Evolutionary conservation across 164 flowering plant species (phyloP).

Genomic region (Liquidambar formosana): DNA sequence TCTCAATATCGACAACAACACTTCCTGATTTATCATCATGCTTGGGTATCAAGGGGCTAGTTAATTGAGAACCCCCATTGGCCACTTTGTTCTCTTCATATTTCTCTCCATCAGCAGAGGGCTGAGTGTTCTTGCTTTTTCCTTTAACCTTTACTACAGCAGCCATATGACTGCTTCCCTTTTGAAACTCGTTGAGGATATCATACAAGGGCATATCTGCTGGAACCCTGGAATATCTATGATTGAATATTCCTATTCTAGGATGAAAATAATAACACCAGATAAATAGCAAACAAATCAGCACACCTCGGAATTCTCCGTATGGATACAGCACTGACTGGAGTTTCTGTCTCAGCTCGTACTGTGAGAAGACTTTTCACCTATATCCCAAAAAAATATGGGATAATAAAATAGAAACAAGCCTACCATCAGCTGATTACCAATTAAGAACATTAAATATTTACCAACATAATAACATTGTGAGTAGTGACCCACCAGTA

Average conservation of each 20-base stretch:
- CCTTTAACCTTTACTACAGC: slow-evolving; percentile 33
- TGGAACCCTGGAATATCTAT: slow-evolving; percentile 32
- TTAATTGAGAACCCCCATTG: slow-evolving; percentile 39
- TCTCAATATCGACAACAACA: slow-evolving; percentile 63
- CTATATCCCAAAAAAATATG: slow-evolving; percentile 12
- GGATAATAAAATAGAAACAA: not conserved
- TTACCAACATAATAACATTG: not conserved
- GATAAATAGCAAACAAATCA: not conserved
- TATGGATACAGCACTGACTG: slow-evolving; percentile 43
- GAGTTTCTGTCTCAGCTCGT: slow-evolving; percentile 41
- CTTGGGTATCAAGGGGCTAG: slow-evolving; percentile 56
- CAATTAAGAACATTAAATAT: not conserved
- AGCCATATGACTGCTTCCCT: slow-evolving; percentile 71
- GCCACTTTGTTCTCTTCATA: slow-evolving; percentile 28
- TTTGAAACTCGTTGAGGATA: slow-evolving; percentile 62
- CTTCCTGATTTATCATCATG: slow-evolving; percentile 45
- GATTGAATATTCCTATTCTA: not conserved
- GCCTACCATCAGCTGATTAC: not conserved
- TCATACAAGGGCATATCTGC: slow-evolving; percentile 61
- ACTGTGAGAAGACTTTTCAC: slow-evolving; percentile 48
- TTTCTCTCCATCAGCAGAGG: slow-evolving; percentile 2
- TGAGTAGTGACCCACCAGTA: slow-evolving; percentile 36
- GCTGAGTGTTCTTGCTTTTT: slow-evolving; percentile 14
- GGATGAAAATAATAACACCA: not conserved
- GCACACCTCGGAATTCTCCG: slow-evolving; percentile 55